These are phyloP conservation scores for Candida silvicultrix DNA, from an alignment of 805 yeast genomes.

Conservation along the genomic window DNA sequence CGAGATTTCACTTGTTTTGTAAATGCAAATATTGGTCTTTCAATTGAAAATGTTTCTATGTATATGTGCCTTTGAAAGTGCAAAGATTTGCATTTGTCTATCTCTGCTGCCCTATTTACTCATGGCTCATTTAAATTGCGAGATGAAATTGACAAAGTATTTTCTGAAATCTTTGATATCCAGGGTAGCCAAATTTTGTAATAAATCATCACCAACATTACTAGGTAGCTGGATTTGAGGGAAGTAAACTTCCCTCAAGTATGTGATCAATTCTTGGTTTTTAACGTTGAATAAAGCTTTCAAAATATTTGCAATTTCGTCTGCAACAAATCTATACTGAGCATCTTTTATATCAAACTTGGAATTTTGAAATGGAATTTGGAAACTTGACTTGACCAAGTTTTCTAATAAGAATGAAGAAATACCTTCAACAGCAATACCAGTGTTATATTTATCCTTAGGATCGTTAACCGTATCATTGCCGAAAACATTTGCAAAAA, in stretches of 20 bases:
- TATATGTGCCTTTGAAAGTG: neutral
- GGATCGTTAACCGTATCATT: constrained; percentile 60
- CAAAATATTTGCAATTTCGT: constrained; percentile 68
- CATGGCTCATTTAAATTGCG: constrained; percentile 18
- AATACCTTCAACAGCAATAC: constrained; percentile 56
- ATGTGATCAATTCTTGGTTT: constrained; percentile 41
- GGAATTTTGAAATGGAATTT: constrained; percentile 69
- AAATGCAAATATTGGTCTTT: neutral
- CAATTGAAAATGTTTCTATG: neutral
- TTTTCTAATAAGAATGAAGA: constrained; percentile 65
- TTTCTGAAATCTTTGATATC: constrained; percentile 65
- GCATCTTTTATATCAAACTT: constrained; percentile 71
- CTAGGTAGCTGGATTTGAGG: constrained; percentile 52
- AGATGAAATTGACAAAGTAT: constrained; percentile 48
- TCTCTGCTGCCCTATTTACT: neutral
- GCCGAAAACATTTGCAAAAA: constrained; percentile 60
- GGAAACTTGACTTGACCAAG: constrained; percentile 62
- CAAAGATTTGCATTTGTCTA: neutral
- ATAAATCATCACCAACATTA: constrained; percentile 53
- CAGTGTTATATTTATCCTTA: constrained; percentile 45
- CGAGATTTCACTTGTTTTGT: neutral
- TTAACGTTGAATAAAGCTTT: constrained; percentile 51
- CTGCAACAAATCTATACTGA: constrained; percentile 64
- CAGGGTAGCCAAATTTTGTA: constrained; percentile 46
- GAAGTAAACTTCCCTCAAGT: constrained; percentile 44